phyloP scores from a whole-genome alignment of 2,329 filamentous ascomycete species.

The Colletotrichum tropicicola region DNA sequence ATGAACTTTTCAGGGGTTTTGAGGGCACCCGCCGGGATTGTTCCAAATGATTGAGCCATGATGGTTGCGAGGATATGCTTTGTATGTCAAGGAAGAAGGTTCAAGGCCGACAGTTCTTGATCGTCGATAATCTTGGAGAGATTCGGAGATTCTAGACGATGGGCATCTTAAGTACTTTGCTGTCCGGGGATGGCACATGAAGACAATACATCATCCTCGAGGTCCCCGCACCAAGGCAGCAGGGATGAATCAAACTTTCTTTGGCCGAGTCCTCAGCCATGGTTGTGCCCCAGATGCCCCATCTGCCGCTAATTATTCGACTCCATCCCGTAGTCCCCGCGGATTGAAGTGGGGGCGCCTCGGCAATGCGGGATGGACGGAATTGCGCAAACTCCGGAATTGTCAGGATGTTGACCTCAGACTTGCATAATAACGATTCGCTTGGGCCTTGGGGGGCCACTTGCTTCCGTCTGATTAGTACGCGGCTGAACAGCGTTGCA shows the following conservation, averaged over 20 bases:
- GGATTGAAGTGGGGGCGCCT: not conserved
- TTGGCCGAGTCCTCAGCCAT: too few species aligned
- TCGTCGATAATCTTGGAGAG: too few species aligned
- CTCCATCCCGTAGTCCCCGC: not conserved
- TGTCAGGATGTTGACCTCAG: not conserved
- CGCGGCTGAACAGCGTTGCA: not conserved
- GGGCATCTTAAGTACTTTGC: not conserved
- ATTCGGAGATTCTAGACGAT: too few species aligned
- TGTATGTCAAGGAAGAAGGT: too few species aligned
- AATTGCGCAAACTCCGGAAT: not conserved
- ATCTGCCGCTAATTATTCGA: not conserved
- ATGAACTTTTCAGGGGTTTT: slow-evolving; percentile 44
- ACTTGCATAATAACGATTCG: not conserved
- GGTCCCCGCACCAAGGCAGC: not conserved
- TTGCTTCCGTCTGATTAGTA: not conserved
- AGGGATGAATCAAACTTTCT: not conserved
- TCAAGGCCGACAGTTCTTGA: too few species aligned
- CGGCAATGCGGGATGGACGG: not conserved
- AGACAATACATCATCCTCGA: not conserved
- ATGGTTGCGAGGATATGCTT: too few species aligned
- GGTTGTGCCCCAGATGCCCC: not conserved
- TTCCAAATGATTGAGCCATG: slow-evolving; percentile 19
- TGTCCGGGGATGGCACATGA: not conserved
- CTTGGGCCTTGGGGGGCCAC: not conserved
- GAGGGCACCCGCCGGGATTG: not conserved